phyloP scores from a whole-genome alignment of 805 yeast genomes.

The Priceomyces fermenticarens region DNA sequence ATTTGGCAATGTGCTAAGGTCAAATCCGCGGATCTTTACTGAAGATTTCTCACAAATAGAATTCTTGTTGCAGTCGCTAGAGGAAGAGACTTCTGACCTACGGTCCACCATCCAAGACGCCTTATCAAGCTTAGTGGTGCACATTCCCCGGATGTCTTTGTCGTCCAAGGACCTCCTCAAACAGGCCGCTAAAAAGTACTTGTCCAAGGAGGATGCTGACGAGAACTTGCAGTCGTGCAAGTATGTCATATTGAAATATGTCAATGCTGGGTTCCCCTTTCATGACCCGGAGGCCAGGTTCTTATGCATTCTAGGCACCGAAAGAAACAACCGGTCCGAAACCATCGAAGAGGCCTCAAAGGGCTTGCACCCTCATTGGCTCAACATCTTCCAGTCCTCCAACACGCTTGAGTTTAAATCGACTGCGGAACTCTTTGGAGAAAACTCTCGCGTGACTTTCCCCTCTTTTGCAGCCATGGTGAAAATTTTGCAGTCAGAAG shows the following conservation, averaged over 20 bases:
- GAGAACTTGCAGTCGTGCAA: constrained; percentile 48
- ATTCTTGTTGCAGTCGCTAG: constrained; percentile 69
- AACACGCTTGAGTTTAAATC: constrained; percentile 42
- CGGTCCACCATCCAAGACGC: constrained; percentile 71
- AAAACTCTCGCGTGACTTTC: constrained; percentile 39
- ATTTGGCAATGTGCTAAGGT: constrained; percentile 60
- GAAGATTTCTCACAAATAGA: constrained; percentile 51
- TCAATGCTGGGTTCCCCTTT: constrained; percentile 64
- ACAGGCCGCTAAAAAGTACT: constrained; percentile 27
- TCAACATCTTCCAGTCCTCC: constrained; percentile 48
- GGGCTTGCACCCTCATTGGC: constrained; percentile 86
- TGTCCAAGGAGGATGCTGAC: constrained; percentile 13
- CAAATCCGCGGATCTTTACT: constrained; percentile 38
- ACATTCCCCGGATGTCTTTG: constrained; percentile 38
- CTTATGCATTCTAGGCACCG: constrained; percentile 64
- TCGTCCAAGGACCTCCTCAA: constrained; percentile 43
- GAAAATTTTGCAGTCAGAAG: constrained; percentile 15
- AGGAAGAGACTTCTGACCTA: constrained; percentile 60
- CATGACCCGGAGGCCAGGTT: constrained; percentile 64
- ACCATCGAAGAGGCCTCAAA: constrained; percentile 73
- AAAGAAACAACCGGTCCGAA: constrained; percentile 59
- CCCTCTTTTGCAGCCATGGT: constrained; percentile 53
- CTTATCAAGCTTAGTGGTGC: constrained; percentile 55
- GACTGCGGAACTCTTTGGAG: constrained; percentile 44
- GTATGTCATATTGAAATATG: constrained; percentile 61